A percentile compares a stretch with the other conserved stretches of the same genome.
These are phyloP conservation scores for Mycena metata DNA, from an alignment of 768 basidiomycete species.

Conservation along the genomic window DNA sequence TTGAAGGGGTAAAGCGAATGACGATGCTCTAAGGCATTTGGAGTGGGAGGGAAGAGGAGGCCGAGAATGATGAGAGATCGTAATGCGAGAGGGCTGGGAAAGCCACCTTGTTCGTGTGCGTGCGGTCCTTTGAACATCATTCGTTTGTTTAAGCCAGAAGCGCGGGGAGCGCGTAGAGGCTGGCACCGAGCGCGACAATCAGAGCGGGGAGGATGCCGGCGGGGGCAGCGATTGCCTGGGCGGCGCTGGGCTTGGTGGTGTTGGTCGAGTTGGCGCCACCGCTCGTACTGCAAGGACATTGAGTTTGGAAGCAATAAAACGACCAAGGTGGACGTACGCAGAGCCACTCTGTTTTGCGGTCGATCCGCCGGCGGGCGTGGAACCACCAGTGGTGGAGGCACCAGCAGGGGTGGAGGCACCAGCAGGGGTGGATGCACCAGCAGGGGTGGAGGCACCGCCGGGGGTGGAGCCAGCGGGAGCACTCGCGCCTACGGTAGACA, in stretches of 20 bases:
- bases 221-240: slow-evolving; percentile 53
- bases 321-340: slow-evolving; percentile 1
- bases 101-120: slow-evolving; percentile 38
- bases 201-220: slow-evolving; percentile 41
- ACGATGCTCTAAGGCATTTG: slow-evolving; percentile 33
- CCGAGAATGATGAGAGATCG: slow-evolving; percentile 15
- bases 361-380: slow-evolving; percentile 30
- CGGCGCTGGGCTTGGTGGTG: slow-evolving; percentile 42
- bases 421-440: not conserved
- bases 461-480: slow-evolving; percentile 25
- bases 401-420: not conserved
- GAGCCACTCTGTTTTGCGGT: slow-evolving; percentile 23
- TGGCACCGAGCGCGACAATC: slow-evolving; percentile 57
- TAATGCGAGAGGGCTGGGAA: slow-evolving; percentile 19
- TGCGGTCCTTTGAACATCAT: slow-evolving; percentile 14
- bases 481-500: not conserved
- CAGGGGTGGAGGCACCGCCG: slow-evolving; percentile 1
- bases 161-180: slow-evolving; percentile 59
- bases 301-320: not conserved
- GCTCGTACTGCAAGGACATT: slow-evolving; percentile 14
- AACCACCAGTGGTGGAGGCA: not conserved
- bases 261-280: slow-evolving; percentile 33
- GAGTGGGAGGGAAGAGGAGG: slow-evolving; percentile 9
- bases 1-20: slow-evolving; percentile 36
- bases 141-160: slow-evolving; percentile 52